phyloP scores from a whole-genome alignment of 2,329 filamentous ascomycete species.

The Claviceps purpurea region DNA sequence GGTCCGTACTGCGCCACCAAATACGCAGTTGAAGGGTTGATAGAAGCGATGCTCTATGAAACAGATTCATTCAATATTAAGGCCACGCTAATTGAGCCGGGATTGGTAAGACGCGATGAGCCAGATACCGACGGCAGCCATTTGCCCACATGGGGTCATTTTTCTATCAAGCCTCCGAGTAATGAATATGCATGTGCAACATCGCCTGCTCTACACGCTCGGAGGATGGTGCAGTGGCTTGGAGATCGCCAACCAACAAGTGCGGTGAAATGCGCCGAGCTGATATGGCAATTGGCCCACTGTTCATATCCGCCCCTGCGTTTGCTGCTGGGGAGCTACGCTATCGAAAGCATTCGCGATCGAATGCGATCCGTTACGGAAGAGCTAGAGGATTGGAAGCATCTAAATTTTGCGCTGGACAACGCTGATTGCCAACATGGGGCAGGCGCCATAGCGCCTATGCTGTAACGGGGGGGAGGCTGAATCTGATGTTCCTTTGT shows the following conservation, averaged over 20 bases:
- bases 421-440: too few relatives aligned
- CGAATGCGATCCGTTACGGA: constrained; percentile 81
- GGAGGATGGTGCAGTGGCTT: constrained; percentile 87
- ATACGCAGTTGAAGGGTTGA: constrained; percentile 88
- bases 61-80: constrained; percentile 86
- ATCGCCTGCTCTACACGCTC: constrained; percentile 76
- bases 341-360: constrained; percentile 90
- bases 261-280: constrained; percentile 80
- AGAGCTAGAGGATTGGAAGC: constrained; percentile 88
- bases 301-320: constrained; percentile 86
- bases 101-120: constrained; percentile 78
- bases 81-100: constrained; percentile 83
- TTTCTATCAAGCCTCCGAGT: constrained; percentile 75
- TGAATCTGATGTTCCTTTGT: too few relatives aligned
- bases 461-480: too few relatives aligned
- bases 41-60: constrained; percentile 95
- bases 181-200: constrained; percentile 67
- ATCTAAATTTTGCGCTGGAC: constrained; percentile 49
- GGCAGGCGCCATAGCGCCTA: too few relatives aligned
- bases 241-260: constrained; percentile 86
- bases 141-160: constrained; percentile 79
- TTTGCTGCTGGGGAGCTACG: constrained; percentile 80
- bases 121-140: constrained; percentile 41
- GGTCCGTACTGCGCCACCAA: constrained; percentile 95
- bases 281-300: constrained; percentile 90